These are phyloP conservation scores for Lentinula novae-zelandiae DNA, from an alignment of 1,284 basidiomycete species.

Conservation along the genomic window DNA sequence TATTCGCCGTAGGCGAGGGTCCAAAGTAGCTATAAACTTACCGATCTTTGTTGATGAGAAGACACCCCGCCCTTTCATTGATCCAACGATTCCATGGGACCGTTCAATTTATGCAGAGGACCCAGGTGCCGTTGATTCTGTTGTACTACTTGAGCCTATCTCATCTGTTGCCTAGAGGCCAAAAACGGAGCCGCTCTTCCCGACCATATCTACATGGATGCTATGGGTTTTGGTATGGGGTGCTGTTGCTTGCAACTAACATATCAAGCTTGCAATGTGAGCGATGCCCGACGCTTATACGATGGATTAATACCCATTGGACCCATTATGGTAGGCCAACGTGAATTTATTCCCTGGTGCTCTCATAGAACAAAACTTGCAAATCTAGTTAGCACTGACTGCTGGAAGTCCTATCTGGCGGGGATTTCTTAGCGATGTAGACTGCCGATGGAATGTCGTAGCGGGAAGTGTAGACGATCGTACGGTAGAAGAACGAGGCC, in stretches of 20 bases:
- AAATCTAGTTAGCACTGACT: constrained; percentile 79
- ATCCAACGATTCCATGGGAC: constrained; percentile 87
- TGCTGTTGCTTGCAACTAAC: constrained; percentile 98
- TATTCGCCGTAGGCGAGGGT: constrained; percentile 85
- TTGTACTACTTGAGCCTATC: neutral
- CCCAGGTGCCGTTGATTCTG: constrained; percentile 43
- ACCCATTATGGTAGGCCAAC: constrained; percentile 78
- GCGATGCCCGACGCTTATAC: constrained; percentile 90
- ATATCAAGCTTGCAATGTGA: constrained; percentile 93
- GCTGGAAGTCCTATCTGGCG: constrained; percentile 94
- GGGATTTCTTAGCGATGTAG: constrained; percentile 93
- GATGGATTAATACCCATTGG: constrained; percentile 93
- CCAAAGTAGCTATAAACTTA: constrained; percentile 95
- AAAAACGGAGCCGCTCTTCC: constrained; percentile 81
- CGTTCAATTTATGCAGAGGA: constrained; percentile 81
- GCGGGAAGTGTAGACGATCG: constrained; percentile 96
- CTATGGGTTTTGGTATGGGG: constrained; percentile 99
- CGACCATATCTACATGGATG: constrained; percentile 97
- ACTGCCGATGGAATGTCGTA: constrained; percentile 98
- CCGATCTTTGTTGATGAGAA: constrained; percentile 89
- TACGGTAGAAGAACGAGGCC: constrained; percentile 89
- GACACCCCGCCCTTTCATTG: constrained; percentile 87
- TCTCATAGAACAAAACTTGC: neutral
- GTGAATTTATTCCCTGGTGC: neutral
- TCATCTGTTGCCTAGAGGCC: constrained; percentile 56